A percentile compares a stretch with the other conserved stretches of the same genome.
phyloP scores from a whole-genome alignment of 1,284 basidiomycete genomes.

The Malassezia pachydermatis region DNA sequence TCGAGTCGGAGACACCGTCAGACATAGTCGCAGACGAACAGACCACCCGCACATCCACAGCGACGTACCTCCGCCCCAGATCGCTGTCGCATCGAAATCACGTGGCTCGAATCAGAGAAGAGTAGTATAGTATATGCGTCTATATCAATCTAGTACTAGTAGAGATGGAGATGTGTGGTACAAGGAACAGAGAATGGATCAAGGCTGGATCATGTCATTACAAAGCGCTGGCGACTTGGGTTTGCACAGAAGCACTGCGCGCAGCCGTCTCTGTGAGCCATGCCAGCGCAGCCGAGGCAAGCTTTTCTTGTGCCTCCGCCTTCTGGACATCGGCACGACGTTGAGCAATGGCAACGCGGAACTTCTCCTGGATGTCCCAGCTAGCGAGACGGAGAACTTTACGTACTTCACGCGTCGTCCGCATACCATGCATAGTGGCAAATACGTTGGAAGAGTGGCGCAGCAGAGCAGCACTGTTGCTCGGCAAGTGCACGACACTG shows the following conservation, averaged over 20 bases:
- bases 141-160: too few species aligned
- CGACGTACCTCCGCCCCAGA: neutral
- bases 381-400: conserved; percentile 86
- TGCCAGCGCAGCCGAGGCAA: conserved; percentile 26
- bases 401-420: conserved; percentile 75
- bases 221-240: conserved; percentile 1
- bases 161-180: too few species aligned
- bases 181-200: neutral
- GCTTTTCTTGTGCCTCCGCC: conserved; percentile 36
- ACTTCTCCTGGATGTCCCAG: conserved; percentile 80
- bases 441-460: conserved; percentile 50
- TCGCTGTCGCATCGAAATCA: neutral
- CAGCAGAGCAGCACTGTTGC: conserved; percentile 2
- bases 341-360: conserved; percentile 69
- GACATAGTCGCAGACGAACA: neutral
- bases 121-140: too few species aligned
- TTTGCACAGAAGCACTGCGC: conserved; percentile 1
- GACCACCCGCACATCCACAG: neutral
- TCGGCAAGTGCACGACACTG: conserved; percentile 3
- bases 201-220: neutral
- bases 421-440: conserved; percentile 60
- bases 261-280: conserved; percentile 30
- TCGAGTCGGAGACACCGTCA: too few species aligned
- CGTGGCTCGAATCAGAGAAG: too few species aligned
- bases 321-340: conserved; percentile 52